These are phyloP conservation scores for Polyporus tsugae DNA, from an alignment of 1,284 basidiomycete genomes.

Conservation along the genomic window DNA sequence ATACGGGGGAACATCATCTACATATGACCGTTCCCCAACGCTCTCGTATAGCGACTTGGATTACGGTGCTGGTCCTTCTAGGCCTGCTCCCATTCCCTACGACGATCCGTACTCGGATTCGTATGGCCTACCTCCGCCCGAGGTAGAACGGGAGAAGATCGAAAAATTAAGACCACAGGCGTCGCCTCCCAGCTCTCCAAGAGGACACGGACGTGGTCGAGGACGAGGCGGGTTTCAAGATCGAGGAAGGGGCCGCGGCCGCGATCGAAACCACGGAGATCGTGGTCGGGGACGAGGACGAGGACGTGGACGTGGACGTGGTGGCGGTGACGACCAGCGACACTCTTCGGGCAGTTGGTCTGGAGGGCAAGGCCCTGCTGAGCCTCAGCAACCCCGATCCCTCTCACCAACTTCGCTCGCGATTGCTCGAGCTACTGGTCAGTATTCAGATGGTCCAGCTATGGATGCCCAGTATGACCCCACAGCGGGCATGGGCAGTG, in stretches of 20 bases:
- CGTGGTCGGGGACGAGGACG: constrained; percentile 47
- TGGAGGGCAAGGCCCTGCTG: constrained; percentile 27
- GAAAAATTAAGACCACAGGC: constrained; percentile 9
- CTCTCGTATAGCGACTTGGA: constrained; percentile 71
- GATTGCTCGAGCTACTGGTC: constrained; percentile 56
- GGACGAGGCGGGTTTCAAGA: constrained; percentile 36
- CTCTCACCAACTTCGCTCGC: constrained; percentile 56
- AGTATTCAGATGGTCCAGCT: constrained; percentile 43
- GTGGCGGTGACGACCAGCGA: constrained; percentile 34
- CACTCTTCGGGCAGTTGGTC: constrained; percentile 23
- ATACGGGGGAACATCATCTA: constrained; percentile 54
- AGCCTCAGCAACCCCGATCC: constrained; percentile 42
- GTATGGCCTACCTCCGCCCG: constrained; percentile 36
- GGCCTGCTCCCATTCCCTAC: constrained; percentile 73
- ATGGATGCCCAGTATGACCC: constrained; percentile 21
- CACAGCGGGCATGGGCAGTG: constrained; percentile 18
- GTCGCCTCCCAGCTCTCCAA: constrained; percentile 22
- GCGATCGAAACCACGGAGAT: constrained; percentile 39
- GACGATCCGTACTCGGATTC: constrained; percentile 79
- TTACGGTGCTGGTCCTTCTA: constrained; percentile 58
- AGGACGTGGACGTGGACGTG: constrained; percentile 35
- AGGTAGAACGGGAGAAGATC: constrained; percentile 2
- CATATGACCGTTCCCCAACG: constrained; percentile 60
- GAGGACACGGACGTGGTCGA: constrained; percentile 39
- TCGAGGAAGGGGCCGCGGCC: constrained; percentile 41